phyloP scores from a whole-genome alignment of 83 land plant species.

The Thuja plicata region DNA sequence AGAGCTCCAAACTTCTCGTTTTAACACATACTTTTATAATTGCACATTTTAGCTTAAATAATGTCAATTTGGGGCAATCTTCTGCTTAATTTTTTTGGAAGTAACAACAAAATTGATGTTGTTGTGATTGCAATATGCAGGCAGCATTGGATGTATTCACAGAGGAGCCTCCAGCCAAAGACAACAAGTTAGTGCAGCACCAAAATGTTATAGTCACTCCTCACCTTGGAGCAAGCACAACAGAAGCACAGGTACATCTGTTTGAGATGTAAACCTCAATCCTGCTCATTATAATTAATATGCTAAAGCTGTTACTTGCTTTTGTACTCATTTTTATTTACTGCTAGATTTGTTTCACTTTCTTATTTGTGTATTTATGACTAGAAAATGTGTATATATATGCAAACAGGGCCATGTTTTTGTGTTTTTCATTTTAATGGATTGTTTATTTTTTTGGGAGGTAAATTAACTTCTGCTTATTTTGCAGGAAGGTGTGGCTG shows the following conservation, averaged over 20 bases:
- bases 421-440: not conserved
- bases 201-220: slow-evolving; percentile 68
- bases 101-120: not conserved
- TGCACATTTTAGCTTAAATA: not conserved
- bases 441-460: not conserved
- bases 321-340: not conserved
- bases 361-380: not conserved
- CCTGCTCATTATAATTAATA: not conserved
- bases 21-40: not conserved
- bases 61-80: not conserved
- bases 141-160: slow-evolving; percentile 72
- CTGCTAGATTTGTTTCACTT: not conserved
- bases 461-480: not conserved
- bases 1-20: no score
- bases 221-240: slow-evolving; percentile 71
- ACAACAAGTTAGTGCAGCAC: slow-evolving; percentile 46
- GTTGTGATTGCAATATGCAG: slow-evolving; percentile 19
- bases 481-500: slow-evolving; percentile 78
- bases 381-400: not conserved
- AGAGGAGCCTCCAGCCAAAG: slow-evolving; percentile 55
- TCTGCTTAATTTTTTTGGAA: not conserved
- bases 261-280: not conserved
- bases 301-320: not conserved
- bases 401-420: not conserved
- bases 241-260: slow-evolving; percentile 60